Evolutionary conservation across 345 rosid species (phyloP).

Genomic region (Pugionium dolabratum): DNA sequence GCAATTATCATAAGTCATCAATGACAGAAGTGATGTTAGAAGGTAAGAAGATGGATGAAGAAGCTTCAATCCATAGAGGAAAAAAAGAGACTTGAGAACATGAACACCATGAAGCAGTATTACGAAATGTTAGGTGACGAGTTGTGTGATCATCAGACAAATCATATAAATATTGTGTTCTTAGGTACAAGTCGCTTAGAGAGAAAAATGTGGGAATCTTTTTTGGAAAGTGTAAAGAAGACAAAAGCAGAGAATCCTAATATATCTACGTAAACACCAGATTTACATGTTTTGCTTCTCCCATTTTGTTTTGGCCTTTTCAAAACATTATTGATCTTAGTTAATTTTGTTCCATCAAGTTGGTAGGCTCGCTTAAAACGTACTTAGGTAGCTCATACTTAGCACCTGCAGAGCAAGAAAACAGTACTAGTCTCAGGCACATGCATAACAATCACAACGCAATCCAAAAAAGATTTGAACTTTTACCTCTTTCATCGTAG

Average conservation of each 20-base stretch:
- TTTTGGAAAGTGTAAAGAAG: constrained; percentile 19
- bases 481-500: constrained; percentile 86
- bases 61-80: constrained; percentile 27
- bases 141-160: background rate
- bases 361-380: constrained; percentile 88
- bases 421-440: constrained; percentile 3
- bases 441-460: background rate
- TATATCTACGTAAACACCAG: constrained; percentile 42
- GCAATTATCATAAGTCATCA: constrained; percentile 32
- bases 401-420: constrained; percentile 60
- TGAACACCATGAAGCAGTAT: constrained; percentile 39
- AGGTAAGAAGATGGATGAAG: constrained; percentile 39
- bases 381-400: constrained; percentile 94
- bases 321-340: background rate
- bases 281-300: constrained; percentile 28
- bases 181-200: constrained; percentile 14
- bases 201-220: constrained; percentile 13
- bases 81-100: constrained; percentile 20
- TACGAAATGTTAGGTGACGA: constrained; percentile 12
- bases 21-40: constrained; percentile 59
- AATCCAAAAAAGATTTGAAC: background rate
- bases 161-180: background rate
- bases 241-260: constrained; percentile 40
- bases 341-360: constrained; percentile 63
- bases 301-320: background rate